Conservation (phyloP, 768 basidiomycete species). For the Tephrocybe sp. region DNA sequence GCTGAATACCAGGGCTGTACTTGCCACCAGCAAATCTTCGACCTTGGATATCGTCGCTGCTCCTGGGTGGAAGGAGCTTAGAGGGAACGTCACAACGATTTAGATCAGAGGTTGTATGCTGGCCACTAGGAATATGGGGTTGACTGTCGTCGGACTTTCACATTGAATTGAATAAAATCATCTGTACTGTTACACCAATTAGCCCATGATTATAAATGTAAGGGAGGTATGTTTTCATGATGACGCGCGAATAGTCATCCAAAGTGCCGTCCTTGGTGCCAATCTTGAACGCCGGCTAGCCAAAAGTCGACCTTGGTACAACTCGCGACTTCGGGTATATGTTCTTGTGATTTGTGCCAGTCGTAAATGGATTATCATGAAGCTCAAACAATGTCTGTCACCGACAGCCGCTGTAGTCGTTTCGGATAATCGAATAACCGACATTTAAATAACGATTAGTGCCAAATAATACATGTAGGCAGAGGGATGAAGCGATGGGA, state of each 20-base stretch:
- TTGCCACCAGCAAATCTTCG: constrained; percentile 29
- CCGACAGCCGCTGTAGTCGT: constrained; percentile 9
- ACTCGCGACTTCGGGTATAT: background rate
- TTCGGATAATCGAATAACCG: background rate
- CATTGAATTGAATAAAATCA: too few relatives aligned
- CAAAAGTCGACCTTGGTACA: background rate
- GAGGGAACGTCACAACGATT: constrained; percentile 11
- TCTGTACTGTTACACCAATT: too few relatives aligned
- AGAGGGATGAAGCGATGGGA: background rate
- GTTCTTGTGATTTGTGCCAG: background rate
- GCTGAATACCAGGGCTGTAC: constrained; percentile 25
- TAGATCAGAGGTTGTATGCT: background rate
- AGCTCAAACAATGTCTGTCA: constrained; percentile 15
- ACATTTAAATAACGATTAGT: background rate
- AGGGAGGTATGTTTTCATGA: too few relatives aligned
- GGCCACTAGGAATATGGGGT: too few relatives aligned
- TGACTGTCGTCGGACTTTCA: too few relatives aligned
- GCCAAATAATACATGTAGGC: background rate
- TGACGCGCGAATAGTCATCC: too few relatives aligned
- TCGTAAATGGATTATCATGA: background rate
- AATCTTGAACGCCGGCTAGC: too few relatives aligned
- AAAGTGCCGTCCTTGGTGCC: too few relatives aligned
- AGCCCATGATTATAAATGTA: too few relatives aligned
- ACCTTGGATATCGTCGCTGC: constrained; percentile 28
- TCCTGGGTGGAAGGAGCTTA: constrained; percentile 32